Base-by-base conservation (phyloP, 345 rosid genomes). In the Hibiscus syriacus region DNA sequence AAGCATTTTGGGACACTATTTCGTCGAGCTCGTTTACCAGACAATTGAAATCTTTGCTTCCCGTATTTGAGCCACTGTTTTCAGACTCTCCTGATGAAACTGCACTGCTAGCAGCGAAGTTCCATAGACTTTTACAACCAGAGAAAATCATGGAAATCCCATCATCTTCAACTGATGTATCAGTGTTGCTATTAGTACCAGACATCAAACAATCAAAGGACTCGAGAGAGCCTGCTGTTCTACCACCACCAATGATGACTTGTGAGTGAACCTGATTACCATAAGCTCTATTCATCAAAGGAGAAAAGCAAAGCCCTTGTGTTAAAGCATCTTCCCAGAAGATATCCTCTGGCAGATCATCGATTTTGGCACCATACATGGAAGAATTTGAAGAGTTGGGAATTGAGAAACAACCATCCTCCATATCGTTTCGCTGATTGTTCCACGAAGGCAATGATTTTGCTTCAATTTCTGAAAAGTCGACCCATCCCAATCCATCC, bases 21-120 rank as follows among this genome's bases (percentile, higher is more conserved):
- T 82, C 83, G 9, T 80, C 74, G 53, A 76, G 70, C 81, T 81
- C 84, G 54, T 66, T 68, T 10, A 62, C 48, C 4, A 50, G 76
- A 27, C 63, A 41, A 41, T 34, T 66, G 58, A 68, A 27, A 34
- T 78, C 75, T 48, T 75, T 68, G 67, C 73, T 71, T 52, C 78
- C 76, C 29, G 72, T 50, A 39, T 55, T 61, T 50, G 55, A 70
- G 55, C 55, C 65, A 53, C 65, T 82, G 77, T 82, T 81, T 72
- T 81, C 88, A 0, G 92, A 89, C 61, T 92, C 98, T 32, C 92
- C 90, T n/a, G 95, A 86, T 52, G 96, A 89, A 65, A 74, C 82
- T 13, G 86, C 83, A 52, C 73, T 60, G 45, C 73, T 75, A 48
- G 77, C 63, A 22, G 79, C 83, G 48, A 81, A 78, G 73, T 76